Conservation (phyloP, 257 asterid species). For the Gentiana macrophylla region DNA sequence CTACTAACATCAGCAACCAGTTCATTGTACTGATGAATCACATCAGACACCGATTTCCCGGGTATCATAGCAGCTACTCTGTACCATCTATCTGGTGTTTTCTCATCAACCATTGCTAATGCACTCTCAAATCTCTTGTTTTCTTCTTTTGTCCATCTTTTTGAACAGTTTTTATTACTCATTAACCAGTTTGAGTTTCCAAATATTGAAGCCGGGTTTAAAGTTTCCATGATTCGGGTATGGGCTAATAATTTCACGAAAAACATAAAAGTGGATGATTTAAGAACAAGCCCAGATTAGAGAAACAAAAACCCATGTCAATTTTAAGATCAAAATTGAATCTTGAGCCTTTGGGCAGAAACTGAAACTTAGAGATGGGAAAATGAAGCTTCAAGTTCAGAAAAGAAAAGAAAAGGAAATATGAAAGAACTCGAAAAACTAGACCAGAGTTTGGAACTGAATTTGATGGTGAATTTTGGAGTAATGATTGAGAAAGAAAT, state of each 20-base stretch:
- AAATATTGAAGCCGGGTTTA: conserved; percentile 25
- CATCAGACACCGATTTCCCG: conserved; percentile 65
- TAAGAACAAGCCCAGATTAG: conserved; percentile 14
- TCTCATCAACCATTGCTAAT: conserved; percentile 57
- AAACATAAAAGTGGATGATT: conserved; percentile 12
- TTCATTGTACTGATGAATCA: conserved; percentile 52
- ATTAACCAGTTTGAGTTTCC: conserved; percentile 29
- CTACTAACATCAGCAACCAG: conserved; percentile 57
- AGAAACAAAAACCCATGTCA: not conserved
- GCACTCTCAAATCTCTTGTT: conserved; percentile 73
- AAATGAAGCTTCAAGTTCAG: no score
- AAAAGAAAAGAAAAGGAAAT: no score
- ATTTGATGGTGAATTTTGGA: no score
- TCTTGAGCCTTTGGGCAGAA: conserved; percentile 3
- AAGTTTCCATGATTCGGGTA: conserved; percentile 34
- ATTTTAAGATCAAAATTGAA: conserved; percentile 15
- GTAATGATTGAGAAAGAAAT: no score
- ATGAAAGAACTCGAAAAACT: no score
- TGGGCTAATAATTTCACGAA: not conserved
- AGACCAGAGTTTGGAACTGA: no score
- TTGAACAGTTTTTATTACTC: conserved; percentile 20
- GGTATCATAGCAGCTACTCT: conserved; percentile 59
- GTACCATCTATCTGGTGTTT: conserved; percentile 59
- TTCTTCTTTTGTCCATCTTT: conserved; percentile 66
- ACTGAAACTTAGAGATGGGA: no score